These are phyloP conservation scores for Rhizopus microsporus DNA, from an alignment of 371 early-diverging fungal genomes.

Conservation along the genomic window DNA sequence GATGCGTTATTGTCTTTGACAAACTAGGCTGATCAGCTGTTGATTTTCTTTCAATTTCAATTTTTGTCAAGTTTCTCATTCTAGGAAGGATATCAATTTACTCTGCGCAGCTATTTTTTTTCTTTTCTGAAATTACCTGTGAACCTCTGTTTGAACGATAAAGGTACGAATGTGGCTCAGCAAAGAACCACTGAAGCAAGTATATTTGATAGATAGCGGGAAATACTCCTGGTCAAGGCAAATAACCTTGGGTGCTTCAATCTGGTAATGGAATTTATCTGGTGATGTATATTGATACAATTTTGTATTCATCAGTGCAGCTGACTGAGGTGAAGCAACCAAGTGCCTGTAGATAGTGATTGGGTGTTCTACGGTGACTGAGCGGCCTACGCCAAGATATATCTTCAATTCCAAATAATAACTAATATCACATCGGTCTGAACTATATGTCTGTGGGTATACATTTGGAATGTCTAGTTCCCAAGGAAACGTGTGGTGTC, in stretches of 20 bases:
- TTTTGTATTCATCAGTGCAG: constrained; percentile 20
- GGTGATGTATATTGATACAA: constrained; percentile 29
- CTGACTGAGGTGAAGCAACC: constrained; percentile 21
- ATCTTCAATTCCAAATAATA: constrained; percentile 34
- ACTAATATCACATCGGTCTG: constrained; percentile 25
- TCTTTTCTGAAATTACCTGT: constrained; percentile 23
- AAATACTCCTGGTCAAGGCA: constrained; percentile 32
- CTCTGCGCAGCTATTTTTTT: too few species aligned
- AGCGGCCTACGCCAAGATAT: constrained; percentile 24
- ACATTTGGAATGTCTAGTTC: constrained; percentile 30
- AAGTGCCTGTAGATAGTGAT: constrained; percentile 31
- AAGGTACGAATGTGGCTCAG: constrained; percentile 28
- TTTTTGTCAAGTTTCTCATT: neutral
- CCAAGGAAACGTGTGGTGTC: constrained; percentile 27
- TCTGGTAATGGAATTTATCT: constrained; percentile 35
- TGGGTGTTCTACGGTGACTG: constrained; percentile 22
- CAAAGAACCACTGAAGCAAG: constrained; percentile 18
- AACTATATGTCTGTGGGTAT: constrained; percentile 22
- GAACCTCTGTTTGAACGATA: constrained; percentile 35
- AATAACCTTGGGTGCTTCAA: constrained; percentile 32
- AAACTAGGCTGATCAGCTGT: neutral
- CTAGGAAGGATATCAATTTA: neutral
- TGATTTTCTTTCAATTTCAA: constrained; percentile 1
- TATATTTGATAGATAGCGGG: constrained; percentile 23
- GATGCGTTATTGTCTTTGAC: neutral